phyloP scores from a whole-genome alignment of 2,329 filamentous ascomycete species.

The Tolypocladium ovalisporum region DNA sequence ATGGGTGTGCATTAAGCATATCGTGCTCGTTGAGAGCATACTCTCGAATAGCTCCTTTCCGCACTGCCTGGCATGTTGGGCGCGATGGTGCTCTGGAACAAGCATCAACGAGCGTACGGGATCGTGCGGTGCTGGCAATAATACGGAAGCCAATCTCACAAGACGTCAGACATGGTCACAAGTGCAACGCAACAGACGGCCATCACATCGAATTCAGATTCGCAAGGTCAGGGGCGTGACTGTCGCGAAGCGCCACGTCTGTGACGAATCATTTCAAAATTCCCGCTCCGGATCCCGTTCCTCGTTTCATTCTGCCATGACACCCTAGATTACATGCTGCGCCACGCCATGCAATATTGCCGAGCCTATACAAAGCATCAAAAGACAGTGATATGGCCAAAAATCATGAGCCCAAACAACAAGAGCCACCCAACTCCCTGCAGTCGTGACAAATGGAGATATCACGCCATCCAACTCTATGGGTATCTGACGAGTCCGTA shows the following conservation, averaged over 20 bases:
- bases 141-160: not conserved
- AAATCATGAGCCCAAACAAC: constrained; percentile 1
- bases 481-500: constrained; percentile 12
- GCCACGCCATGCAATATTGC: not conserved
- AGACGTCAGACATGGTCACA: not conserved
- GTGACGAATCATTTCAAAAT: not conserved
- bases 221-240: not conserved
- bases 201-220: not conserved
- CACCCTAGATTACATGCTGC: not conserved
- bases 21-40: not conserved
- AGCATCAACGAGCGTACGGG: not conserved
- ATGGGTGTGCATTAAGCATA: no score
- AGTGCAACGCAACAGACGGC: not conserved
- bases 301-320: not conserved
- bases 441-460: not conserved
- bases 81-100: no score
- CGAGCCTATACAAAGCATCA: not conserved
- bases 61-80: no score
- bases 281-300: not conserved
- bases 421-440: not conserved
- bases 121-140: not conserved
- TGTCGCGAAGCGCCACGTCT: not conserved
- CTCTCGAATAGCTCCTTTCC: not conserved
- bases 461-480: constrained; percentile 11
- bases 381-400: constrained; percentile 3